Conservation (phyloP, 2,329 filamentous ascomycete species). For the Exophiala dermatitidis region DNA sequence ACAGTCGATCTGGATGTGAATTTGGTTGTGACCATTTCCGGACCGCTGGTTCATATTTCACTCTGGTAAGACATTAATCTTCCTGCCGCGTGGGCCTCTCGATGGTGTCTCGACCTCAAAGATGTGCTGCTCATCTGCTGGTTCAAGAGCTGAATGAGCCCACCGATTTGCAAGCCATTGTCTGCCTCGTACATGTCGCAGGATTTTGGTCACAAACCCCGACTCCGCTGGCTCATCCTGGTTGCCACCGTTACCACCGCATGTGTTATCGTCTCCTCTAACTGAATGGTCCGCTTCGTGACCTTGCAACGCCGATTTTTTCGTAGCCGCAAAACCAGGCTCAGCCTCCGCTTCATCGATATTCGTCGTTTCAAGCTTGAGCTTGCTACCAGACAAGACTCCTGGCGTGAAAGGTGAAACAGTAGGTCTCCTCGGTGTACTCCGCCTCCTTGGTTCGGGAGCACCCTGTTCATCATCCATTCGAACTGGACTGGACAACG, state of each 20-base stretch:
- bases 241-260: neutral
- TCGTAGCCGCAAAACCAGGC: neutral
- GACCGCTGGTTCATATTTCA: neutral
- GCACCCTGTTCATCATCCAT: slow-evolving; percentile 1
- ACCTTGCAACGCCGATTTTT: neutral
- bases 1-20: too few species aligned
- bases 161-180: neutral
- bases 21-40: too few species aligned
- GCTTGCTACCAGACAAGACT: slow-evolving; percentile 6
- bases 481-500: slow-evolving; percentile 18
- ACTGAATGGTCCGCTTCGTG: neutral
- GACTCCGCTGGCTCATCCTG: neutral
- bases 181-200: slow-evolving; percentile 9
- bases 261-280: neutral
- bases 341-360: neutral
- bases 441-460: neutral
- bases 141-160: neutral
- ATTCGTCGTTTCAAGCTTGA: slow-evolving; percentile 6
- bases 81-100: slow-evolving; percentile 14
- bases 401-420: slow-evolving; percentile 18
- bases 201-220: slow-evolving; percentile 8
- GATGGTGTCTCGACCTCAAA: slow-evolving; percentile 16
- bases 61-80: slow-evolving; percentile 12
- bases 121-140: slow-evolving; percentile 6
- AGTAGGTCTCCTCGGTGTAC: slow-evolving; percentile 10